These are phyloP conservation scores for Eimeria sp. DNA, from an alignment of 169 alveolate genomes.

Conservation along the genomic window DNA sequence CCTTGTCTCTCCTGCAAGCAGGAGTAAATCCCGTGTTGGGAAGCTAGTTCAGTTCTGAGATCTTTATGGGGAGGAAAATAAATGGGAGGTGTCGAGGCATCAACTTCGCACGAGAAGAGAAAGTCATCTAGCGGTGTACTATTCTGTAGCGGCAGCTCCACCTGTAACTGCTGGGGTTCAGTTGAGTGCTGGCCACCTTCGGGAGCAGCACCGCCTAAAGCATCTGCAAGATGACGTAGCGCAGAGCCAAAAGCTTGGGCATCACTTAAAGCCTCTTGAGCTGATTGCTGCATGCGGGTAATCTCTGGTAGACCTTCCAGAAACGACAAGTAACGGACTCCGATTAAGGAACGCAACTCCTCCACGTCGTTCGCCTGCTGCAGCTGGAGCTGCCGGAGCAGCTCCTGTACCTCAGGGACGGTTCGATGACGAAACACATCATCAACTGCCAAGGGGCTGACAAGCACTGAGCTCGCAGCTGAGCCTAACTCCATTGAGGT, in stretches of 20 bases:
- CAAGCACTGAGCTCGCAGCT: constrained; percentile 35
- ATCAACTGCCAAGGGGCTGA: constrained; percentile 70
- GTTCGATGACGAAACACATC: constrained; percentile 53
- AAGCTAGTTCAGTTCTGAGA: background rate
- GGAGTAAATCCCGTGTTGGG: background rate
- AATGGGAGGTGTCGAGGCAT: background rate
- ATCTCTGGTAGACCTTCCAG: constrained; percentile 64
- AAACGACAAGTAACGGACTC: constrained; percentile 64
- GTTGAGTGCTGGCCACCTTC: background rate
- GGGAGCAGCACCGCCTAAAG: background rate
- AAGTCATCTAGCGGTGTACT: constrained; percentile 66
- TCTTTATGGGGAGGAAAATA: background rate
- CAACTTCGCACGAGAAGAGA: constrained; percentile 29
- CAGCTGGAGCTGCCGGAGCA: constrained; percentile 74
- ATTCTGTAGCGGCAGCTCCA: constrained; percentile 39
- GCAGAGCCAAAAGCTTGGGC: constrained; percentile 22
- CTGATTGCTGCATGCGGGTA: constrained; percentile 39
- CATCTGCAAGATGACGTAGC: constrained; percentile 10
- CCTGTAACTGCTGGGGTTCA: constrained; percentile 24
- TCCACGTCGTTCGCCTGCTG: constrained; percentile 70
- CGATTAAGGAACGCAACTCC: constrained; percentile 67
- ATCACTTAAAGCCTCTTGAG: constrained; percentile 30
- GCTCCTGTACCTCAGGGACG: constrained; percentile 69
- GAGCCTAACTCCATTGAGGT: constrained; percentile 2
- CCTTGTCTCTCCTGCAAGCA: background rate